Conservation (phyloP, 805 yeast genomes). For the Suhomyces vadensis region DNA sequence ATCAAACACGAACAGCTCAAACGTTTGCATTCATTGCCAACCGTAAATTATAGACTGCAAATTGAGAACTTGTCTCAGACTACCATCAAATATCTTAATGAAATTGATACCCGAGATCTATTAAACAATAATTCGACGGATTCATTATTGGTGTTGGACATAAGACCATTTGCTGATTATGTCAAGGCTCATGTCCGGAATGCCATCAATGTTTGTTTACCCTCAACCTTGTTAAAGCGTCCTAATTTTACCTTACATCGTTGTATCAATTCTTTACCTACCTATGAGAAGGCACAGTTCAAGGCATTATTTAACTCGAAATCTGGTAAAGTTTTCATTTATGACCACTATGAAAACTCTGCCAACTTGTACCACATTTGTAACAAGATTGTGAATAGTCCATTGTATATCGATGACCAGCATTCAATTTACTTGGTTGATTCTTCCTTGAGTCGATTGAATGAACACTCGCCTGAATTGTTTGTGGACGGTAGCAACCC, state of each 20-base stretch:
- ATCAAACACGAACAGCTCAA: slow-evolving; percentile 25
- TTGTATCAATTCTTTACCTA: slow-evolving; percentile 61
- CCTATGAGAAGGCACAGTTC: slow-evolving; percentile 48
- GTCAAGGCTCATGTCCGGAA: slow-evolving; percentile 55
- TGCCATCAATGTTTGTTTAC: slow-evolving; percentile 78
- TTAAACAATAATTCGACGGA: slow-evolving; percentile 10
- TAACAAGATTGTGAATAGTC: slow-evolving; percentile 45
- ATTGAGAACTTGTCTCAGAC: slow-evolving; percentile 24
- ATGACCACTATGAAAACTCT: slow-evolving; percentile 47
- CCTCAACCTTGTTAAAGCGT: slow-evolving; percentile 84
- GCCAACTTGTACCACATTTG: slow-evolving; percentile 48
- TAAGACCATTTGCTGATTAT: slow-evolving; percentile 78
- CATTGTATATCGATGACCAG: slow-evolving; percentile 13
- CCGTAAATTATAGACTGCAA: slow-evolving; percentile 20
- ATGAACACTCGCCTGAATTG: slow-evolving; percentile 17
- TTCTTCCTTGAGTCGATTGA: slow-evolving; percentile 43
- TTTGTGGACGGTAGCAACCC: slow-evolving; percentile 21
- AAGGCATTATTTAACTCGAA: slow-evolving; percentile 30
- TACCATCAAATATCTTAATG: slow-evolving; percentile 19
- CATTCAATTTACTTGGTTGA: slow-evolving; percentile 45
- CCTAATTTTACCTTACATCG: slow-evolving; percentile 64
- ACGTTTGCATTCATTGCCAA: slow-evolving; percentile 22
- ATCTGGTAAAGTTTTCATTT: slow-evolving; percentile 28
- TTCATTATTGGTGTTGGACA: slow-evolving; percentile 58
- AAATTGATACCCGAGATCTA: slow-evolving; percentile 16